Percentiles rank a stretch among this genome's conserved stretches.
These are phyloP conservation scores for Verticillium zaregamsianum DNA, from an alignment of 2,329 filamentous ascomycete genomes.

Conservation along the genomic window DNA sequence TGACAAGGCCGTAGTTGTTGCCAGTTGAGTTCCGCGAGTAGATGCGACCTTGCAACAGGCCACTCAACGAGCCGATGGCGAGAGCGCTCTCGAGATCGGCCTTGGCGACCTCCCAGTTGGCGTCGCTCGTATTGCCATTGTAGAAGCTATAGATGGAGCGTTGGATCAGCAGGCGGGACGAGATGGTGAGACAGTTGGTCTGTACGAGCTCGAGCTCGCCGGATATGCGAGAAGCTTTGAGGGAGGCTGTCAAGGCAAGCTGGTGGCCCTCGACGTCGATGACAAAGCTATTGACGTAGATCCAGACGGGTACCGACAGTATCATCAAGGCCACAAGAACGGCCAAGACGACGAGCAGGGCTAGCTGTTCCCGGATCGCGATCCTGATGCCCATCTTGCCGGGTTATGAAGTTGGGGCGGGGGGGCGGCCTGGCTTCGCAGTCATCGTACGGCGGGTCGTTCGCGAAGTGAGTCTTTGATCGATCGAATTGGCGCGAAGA, in stretches of 20 bases:
- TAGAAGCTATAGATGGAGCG: constrained; percentile 48
- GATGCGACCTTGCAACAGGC: constrained; percentile 67
- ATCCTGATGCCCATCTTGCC: constrained; percentile 61
- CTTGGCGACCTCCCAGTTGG: constrained; percentile 57
- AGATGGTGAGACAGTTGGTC: constrained; percentile 67
- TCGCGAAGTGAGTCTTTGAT: not conserved
- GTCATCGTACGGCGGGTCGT: constrained; percentile 9
- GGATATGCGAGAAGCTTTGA: constrained; percentile 79
- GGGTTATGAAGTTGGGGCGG: constrained; percentile 11
- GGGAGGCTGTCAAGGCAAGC: constrained; percentile 73
- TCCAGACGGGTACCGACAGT: constrained; percentile 71
- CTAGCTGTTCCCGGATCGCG: constrained; percentile 84
- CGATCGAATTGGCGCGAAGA: not conserved
- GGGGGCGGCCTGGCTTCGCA: constrained; percentile 4
- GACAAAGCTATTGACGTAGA: constrained; percentile 54
- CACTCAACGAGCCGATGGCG: constrained; percentile 49
- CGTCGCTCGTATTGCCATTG: constrained; percentile 45
- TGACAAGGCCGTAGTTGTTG: constrained; percentile 52
- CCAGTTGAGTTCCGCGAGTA: constrained; percentile 66
- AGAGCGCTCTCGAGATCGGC: constrained; percentile 71
- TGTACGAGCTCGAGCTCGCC: constrained; percentile 77
- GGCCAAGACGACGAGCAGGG: constrained; percentile 70
- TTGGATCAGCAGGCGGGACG: constrained; percentile 62
- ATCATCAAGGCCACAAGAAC: constrained; percentile 73
- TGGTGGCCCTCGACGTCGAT: constrained; percentile 50